A percentile compares a stretch with the other conserved stretches of the same genome.
Evolutionary conservation across 371 early-diverging fungal species (phyloP).

Genomic region (Apophysomyces trapeziformis): DNA sequence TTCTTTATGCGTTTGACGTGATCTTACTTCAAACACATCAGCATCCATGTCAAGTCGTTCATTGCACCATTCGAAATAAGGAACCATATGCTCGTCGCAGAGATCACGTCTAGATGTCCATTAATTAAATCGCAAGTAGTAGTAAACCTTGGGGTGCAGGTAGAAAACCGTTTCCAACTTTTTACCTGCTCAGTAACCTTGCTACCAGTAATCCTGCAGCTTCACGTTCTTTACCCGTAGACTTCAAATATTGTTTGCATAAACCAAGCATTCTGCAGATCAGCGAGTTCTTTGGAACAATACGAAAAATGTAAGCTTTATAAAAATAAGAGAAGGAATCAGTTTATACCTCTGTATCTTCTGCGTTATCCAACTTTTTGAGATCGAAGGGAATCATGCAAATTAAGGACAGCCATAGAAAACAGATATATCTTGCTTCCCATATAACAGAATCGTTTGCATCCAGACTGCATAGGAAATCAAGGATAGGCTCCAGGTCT

Average conservation of each 20-base stretch:
- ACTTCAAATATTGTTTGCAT: slow-evolving; percentile 57
- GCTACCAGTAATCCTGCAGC: slow-evolving; percentile 83
- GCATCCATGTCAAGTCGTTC: slow-evolving; percentile 36
- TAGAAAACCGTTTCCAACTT: too few species aligned
- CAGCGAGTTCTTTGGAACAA: slow-evolving; percentile 42
- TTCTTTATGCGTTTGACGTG: not conserved
- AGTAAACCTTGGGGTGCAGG: too few species aligned
- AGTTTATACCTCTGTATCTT: slow-evolving; percentile 9
- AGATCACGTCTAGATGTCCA: slow-evolving; percentile 49
- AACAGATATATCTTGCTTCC: slow-evolving; percentile 78
- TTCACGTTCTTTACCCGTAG: slow-evolving; percentile 85
- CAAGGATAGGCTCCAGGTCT: slow-evolving; percentile 86
- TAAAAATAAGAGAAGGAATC: too few species aligned
- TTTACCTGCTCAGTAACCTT: slow-evolving; percentile 77
- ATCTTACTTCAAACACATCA: slow-evolving; percentile 55
- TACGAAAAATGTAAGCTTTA: too few species aligned
- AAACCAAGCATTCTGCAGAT: slow-evolving; percentile 56
- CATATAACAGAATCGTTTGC: slow-evolving; percentile 45
- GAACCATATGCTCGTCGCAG: slow-evolving; percentile 47
- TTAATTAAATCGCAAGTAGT: not conserved
- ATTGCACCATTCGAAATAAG: slow-evolving; percentile 68
- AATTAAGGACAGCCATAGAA: slow-evolving; percentile 89
- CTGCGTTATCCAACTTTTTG: slow-evolving; percentile 74
- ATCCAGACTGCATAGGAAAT: slow-evolving; percentile 50
- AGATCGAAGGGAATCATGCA: slow-evolving; percentile 95